phyloP scores from a whole-genome alignment of 2,329 filamentous ascomycete species.

The Colletotrichum godetiae region DNA sequence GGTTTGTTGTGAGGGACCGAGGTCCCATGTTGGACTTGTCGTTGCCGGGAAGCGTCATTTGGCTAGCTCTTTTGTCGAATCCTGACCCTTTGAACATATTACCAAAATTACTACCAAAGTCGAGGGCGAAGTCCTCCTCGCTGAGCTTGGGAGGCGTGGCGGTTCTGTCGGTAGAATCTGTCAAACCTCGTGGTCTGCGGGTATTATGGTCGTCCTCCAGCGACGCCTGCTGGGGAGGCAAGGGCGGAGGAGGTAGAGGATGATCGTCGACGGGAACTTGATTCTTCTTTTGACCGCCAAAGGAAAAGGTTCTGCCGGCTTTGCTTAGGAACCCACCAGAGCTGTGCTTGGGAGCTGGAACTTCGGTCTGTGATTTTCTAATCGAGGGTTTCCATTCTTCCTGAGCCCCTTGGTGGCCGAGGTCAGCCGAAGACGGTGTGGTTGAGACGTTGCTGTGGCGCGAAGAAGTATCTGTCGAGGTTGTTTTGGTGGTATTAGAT shows the following conservation, averaged over 20 bases:
- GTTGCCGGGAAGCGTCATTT: constrained; percentile 57
- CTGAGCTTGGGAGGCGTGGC: constrained; percentile 62
- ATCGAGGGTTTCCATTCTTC: constrained; percentile 52
- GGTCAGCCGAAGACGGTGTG: constrained; percentile 67
- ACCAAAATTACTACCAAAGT: constrained; percentile 68
- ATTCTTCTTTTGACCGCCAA: constrained; percentile 66
- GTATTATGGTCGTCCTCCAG: constrained; percentile 45
- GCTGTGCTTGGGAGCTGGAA: constrained; percentile 58
- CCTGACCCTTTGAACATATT: constrained; percentile 60
- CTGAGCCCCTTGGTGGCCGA: constrained; percentile 46
- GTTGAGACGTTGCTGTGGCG: constrained; percentile 73
- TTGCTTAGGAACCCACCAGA: constrained; percentile 63
- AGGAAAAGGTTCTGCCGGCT: constrained; percentile 69
- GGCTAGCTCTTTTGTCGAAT: constrained; percentile 67
- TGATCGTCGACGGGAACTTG: constrained; percentile 50
- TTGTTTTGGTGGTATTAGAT: constrained; percentile 70
- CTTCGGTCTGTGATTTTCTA: constrained; percentile 53
- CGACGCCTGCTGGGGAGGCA: constrained; percentile 47
- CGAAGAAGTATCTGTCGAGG: constrained; percentile 70
- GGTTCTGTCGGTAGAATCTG: constrained; percentile 64
- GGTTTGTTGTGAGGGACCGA: constrained; percentile 59
- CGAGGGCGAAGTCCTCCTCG: constrained; percentile 56
- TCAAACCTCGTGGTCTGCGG: constrained; percentile 60
- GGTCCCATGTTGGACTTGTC: constrained; percentile 43
- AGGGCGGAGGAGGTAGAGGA: constrained; percentile 49